A percentile compares a stretch with the other conserved stretches of the same genome.
Conservation (phyloP, 2,329 filamentous ascomycete species). For the Arthrocladium fulminans region DNA sequence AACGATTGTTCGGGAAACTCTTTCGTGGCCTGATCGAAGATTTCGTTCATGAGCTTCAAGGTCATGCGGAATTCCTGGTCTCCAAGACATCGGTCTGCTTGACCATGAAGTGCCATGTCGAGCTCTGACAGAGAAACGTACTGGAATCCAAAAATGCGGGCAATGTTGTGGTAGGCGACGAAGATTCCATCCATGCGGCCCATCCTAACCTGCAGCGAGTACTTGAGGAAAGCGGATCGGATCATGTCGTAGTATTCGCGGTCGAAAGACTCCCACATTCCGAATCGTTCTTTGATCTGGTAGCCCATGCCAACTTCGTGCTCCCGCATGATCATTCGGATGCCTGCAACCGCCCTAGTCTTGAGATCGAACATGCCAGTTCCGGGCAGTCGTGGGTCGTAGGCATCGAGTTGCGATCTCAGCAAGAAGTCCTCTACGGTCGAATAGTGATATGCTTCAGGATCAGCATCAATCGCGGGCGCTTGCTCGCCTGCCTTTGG, state of each 20-base stretch:
- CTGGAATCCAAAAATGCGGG: conserved; percentile 95
- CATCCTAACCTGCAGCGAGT: conserved; percentile 92
- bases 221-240: conserved; percentile 86
- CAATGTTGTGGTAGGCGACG: conserved; percentile 88
- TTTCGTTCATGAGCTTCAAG: conserved; percentile 65
- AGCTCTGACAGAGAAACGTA: conserved; percentile 82
- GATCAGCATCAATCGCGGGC: conserved; percentile 31
- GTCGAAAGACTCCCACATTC: conserved; percentile 84
- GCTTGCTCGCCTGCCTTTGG: conserved; percentile 58
- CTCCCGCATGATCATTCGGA: conserved; percentile 73
- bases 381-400: conserved; percentile 77
- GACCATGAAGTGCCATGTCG: conserved; percentile 82
- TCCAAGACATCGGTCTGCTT: conserved; percentile 56
- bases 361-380: conserved; percentile 95
- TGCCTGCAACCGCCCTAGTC: conserved; percentile 80
- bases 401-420: conserved; percentile 87
- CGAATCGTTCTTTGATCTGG: conserved; percentile 67
- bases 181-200: conserved; percentile 98
- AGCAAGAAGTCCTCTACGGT: conserved; percentile 81
- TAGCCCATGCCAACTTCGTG: conserved; percentile 74
- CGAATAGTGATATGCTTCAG: conserved; percentile 81
- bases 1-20: conserved; percentile 67
- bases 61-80: conserved; percentile 80
- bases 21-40: conserved; percentile 64
- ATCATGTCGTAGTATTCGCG: conserved; percentile 97